Evolutionary conservation across 106 monocot genomes (phyloP).

Genomic region (Apostasia shenzhenica): DNA sequence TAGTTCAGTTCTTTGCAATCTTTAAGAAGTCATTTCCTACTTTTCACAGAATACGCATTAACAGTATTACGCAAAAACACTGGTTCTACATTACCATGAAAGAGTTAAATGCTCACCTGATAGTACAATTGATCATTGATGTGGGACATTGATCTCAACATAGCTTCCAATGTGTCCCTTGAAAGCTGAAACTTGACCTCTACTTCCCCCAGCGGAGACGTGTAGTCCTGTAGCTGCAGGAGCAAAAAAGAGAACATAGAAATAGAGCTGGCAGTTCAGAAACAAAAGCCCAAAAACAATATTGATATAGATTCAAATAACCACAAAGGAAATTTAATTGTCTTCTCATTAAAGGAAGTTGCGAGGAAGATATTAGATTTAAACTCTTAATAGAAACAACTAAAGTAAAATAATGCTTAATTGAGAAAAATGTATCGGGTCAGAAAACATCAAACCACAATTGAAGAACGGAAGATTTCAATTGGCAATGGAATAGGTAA

Average conservation of each 20-base stretch:
- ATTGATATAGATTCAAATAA: background rate
- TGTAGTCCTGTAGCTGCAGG: conserved; percentile 49
- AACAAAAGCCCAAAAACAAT: background rate
- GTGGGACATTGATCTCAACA: conserved; percentile 50
- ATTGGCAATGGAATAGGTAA: conserved; percentile 1
- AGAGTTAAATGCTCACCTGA: conserved; percentile 26
- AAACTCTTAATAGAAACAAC: background rate
- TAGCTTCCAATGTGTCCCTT: conserved; percentile 60
- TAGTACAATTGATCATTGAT: conserved; percentile 43
- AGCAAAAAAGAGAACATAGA: conserved; percentile 2
- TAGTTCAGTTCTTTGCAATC: too few relatives aligned
- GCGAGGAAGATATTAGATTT: background rate
- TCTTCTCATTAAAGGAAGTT: background rate
- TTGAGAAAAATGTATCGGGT: background rate
- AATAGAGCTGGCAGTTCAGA: background rate
- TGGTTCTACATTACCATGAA: background rate
- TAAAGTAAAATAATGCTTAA: background rate
- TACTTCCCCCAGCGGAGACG: conserved; percentile 25
- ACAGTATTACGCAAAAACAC: too few relatives aligned
- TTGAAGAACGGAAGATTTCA: background rate
- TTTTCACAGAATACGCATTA: too few relatives aligned
- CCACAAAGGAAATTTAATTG: background rate
- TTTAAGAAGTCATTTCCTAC: too few relatives aligned
- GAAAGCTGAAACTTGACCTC: conserved; percentile 59
- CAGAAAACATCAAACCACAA: background rate